Percentiles rank a stretch among this genome's conserved stretches.
phyloP scores from a whole-genome alignment of 192 early-diverging fungal species.

The Obelidium mucronatum region DNA sequence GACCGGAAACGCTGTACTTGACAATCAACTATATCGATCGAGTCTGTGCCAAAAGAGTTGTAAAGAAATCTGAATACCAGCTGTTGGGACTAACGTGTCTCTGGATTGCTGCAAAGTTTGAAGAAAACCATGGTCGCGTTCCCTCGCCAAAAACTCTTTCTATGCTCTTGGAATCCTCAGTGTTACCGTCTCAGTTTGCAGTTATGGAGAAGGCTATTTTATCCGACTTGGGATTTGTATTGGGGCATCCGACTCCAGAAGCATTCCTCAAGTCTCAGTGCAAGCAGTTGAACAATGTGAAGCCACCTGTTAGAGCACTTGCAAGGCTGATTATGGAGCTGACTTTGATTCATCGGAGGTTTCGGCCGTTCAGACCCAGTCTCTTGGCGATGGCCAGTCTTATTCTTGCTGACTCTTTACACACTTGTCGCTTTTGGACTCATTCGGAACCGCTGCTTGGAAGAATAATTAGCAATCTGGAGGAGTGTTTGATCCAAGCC shows the following conservation, averaged over 20 bases:
- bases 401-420: constrained; percentile 21
- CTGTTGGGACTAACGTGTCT: constrained; percentile 64
- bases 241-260: constrained; percentile 57
- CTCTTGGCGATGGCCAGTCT: constrained; percentile 51
- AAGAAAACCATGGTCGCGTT: constrained; percentile 68
- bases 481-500: constrained; percentile 20
- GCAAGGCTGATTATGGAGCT: constrained; percentile 63
- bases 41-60: constrained; percentile 42
- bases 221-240: constrained; percentile 50
- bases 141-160: constrained; percentile 56
- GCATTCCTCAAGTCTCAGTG: constrained; percentile 51
- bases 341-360: constrained; percentile 50
- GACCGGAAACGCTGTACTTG: constrained; percentile 64
- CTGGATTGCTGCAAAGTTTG: constrained; percentile 67
- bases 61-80: constrained; percentile 51
- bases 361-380: constrained; percentile 50
- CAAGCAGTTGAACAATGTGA: constrained; percentile 7
- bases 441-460: constrained; percentile 14
- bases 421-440: background rate
- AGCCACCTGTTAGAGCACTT: constrained; percentile 44
- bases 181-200: constrained; percentile 50
- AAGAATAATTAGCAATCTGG: background rate
- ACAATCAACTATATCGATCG: constrained; percentile 64
- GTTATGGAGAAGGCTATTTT: constrained; percentile 58
- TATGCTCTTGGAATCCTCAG: constrained; percentile 49